These are phyloP conservation scores for Mortierella sp. DNA, from an alignment of 371 early-diverging fungal species.

Conservation along the genomic window DNA sequence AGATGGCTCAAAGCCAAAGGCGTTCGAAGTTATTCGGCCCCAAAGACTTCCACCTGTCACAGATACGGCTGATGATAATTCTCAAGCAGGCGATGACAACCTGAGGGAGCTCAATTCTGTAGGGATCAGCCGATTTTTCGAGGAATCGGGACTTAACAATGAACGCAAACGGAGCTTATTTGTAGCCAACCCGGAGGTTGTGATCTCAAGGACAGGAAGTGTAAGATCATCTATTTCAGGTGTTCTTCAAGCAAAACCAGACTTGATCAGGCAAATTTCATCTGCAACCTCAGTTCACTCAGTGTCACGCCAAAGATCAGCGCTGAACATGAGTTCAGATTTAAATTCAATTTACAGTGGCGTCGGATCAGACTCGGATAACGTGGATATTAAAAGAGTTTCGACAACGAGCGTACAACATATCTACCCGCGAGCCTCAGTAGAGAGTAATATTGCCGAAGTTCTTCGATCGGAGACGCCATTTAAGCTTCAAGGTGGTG, in stretches of 20 bases:
- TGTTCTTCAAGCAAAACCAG: constrained; percentile 4
- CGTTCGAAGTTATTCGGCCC: constrained; percentile 56
- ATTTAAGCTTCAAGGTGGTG: constrained; percentile 38
- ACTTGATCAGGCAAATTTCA: constrained; percentile 19
- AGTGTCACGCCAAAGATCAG: background rate
- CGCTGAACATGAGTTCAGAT: constrained; percentile 11
- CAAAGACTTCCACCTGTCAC: constrained; percentile 25
- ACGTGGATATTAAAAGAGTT: constrained; percentile 21
- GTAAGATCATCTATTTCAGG: constrained; percentile 38
- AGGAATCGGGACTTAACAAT: constrained; percentile 49
- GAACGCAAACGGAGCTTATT: constrained; percentile 44
- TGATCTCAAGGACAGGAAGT: constrained; percentile 34
- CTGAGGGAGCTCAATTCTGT: constrained; percentile 47
- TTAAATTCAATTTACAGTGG: constrained; percentile 19
- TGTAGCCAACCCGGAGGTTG: constrained; percentile 51
- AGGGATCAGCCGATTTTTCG: constrained; percentile 53
- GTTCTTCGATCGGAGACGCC: constrained; percentile 40
- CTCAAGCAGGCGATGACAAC: constrained; percentile 40
- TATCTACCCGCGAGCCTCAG: constrained; percentile 24
- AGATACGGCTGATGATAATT: constrained; percentile 13
- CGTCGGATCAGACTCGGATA: constrained; percentile 17
- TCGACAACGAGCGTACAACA: constrained; percentile 23
- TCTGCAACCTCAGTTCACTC: constrained; percentile 16
- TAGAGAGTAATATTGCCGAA: constrained; percentile 46
- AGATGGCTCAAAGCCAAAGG: constrained; percentile 46